A percentile compares a stretch with the other conserved stretches of the same genome.
phyloP scores from a whole-genome alignment of 371 early-diverging fungal species.

The Cokeromyces recurvatus region DNA sequence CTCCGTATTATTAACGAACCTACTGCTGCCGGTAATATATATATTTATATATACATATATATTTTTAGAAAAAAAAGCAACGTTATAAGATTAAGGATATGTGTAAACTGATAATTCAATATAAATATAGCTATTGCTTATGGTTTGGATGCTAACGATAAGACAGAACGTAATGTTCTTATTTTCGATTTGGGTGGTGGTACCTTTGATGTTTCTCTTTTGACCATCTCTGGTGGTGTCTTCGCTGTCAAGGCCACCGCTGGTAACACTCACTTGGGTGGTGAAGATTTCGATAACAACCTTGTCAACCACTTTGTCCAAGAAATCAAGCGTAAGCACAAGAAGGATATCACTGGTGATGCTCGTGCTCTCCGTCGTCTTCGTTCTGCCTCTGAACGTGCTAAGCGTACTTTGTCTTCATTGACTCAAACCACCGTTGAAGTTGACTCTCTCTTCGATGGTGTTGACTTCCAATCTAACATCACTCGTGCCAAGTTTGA shows the following conservation, averaged over 20 bases:
- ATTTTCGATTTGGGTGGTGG: slow-evolving; percentile 96
- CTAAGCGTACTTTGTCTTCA: slow-evolving; percentile 94
- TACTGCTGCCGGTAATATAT: slow-evolving; percentile 70
- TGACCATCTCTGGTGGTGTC: slow-evolving; percentile 86
- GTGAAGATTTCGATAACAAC: slow-evolving; percentile 96
- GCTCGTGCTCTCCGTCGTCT: slow-evolving; percentile 90
- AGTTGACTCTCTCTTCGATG: slow-evolving; percentile 89
- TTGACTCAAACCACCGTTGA: slow-evolving; percentile 81
- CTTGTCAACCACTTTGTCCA: slow-evolving; percentile 80
- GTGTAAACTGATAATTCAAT: too few relatives aligned
- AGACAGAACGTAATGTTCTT: slow-evolving; percentile 80
- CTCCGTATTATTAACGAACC: slow-evolving; percentile 93
- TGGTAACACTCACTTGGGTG: slow-evolving; percentile 97
- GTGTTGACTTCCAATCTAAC: slow-evolving; percentile 82
- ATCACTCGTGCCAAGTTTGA: slow-evolving; percentile 94
- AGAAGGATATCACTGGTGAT: slow-evolving; percentile 77
- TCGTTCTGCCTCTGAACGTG: slow-evolving; percentile 93
- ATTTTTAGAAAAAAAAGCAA: too few relatives aligned
- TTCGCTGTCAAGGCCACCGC: slow-evolving; percentile 95
- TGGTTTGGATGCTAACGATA: slow-evolving; percentile 75
- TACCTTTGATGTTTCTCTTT: slow-evolving; percentile 82
- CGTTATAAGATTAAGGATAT: too few relatives aligned
- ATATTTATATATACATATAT: not conserved
- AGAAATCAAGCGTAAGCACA: slow-evolving; percentile 81
- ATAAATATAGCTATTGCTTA: slow-evolving; percentile 84